Evolutionary conservation across 2,329 filamentous ascomycete species (phyloP), one percentile per base, ranked within the genome.

Genomic region (Penicillium sp.): DNA sequence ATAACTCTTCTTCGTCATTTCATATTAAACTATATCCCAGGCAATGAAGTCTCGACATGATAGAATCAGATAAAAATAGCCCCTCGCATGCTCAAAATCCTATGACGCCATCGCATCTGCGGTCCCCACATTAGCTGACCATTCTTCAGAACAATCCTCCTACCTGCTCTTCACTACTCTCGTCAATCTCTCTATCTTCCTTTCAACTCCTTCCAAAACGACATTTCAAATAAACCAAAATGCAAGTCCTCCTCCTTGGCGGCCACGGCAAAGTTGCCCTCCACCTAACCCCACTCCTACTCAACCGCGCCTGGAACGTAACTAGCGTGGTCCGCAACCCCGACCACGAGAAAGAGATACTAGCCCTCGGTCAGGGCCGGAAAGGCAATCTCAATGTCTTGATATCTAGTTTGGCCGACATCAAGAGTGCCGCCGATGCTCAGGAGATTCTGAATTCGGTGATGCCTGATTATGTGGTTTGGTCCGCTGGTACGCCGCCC

Each of bases 191-290:
- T 35, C 25, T n/a, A 40, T 30, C 28, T 16, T 35, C 11, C 11
- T 33, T 25, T 22, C 14, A 33, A 53, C 4, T 16, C 10, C 14
- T 6, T 13, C 6, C 25, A 25, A 4, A 6, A 43, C 10, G 5
- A 37, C 52, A 40, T 16, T 16, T 6, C 8, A 14, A 5, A 45
- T 14, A 48, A 4, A 14, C 25, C 58, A 73, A 57, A 58, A 75
- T 75, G 72, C 80, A 75, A 81, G 86, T 93, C 61, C 87, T 93
- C 62, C 78, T 95, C 66, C 85, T 95, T 64, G 91, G 91, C 71
- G 92, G 91, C 70, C 91, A 93, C 79, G 92, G 92, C 79, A 92
- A 93, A 74, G 78, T 95, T 61, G 85, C 91, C 66, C 86, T 91
- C 60, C 79, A 89, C 46, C 83, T 95, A 42, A 95, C 91, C 8